A percentile compares a stretch with the other conserved stretches of the same genome.
Evolutionary conservation across 345 rosid species (phyloP).

Genomic region (Eucalyptus cladocalyx): DNA sequence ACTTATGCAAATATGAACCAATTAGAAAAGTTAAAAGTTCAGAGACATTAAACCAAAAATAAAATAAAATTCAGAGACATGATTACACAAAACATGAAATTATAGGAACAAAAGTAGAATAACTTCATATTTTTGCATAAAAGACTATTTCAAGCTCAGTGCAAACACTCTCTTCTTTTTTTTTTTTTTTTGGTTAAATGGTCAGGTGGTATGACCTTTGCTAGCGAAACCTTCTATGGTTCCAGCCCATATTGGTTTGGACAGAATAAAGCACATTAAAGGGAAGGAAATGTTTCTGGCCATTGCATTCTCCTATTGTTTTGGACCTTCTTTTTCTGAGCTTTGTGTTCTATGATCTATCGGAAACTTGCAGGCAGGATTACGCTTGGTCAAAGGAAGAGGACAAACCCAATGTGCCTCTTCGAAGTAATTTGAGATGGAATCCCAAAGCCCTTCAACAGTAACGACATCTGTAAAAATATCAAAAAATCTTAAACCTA

Average conservation of each 20-base stretch:
- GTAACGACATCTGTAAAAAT: fast-evolving
- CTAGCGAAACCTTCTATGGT: background rate
- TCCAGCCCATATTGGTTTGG: background rate
- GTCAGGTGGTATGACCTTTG: background rate
- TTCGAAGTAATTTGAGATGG: background rate
- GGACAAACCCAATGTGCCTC: background rate
- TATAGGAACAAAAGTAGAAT: background rate
- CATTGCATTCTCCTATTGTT: background rate
- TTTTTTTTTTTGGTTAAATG: background rate
- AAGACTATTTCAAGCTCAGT: background rate
- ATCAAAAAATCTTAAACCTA: too few species aligned
- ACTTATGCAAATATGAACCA: background rate
- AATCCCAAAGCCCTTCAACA: background rate
- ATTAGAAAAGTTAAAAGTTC: background rate
- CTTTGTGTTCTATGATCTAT: background rate
- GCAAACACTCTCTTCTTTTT: background rate
- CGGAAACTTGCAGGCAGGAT: background rate
- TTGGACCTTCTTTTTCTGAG: background rate
- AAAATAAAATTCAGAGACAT: background rate
- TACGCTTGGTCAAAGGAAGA: background rate
- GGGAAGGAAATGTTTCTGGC: background rate
- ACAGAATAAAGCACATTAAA: background rate
- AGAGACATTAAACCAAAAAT: too few species aligned
- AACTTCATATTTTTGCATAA: too few species aligned
- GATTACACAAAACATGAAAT: background rate